phyloP scores from a whole-genome alignment of 257 asterid species.

The Solanum chiquidenum region DNA sequence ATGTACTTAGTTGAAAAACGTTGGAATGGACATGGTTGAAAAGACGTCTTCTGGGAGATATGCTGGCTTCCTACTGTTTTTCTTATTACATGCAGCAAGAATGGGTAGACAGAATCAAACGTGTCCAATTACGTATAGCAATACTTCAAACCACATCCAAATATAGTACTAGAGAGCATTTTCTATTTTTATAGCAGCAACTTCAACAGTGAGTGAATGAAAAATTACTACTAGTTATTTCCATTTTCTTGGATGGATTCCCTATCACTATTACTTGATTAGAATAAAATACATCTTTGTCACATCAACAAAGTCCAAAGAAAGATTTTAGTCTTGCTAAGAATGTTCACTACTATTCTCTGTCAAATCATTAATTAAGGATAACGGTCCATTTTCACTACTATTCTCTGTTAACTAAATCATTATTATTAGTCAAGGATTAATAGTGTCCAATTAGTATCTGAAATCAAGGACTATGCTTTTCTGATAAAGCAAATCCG shows the following conservation, averaged over 20 bases:
- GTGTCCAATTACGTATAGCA: background rate
- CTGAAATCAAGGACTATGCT: background rate
- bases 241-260: background rate
- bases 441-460: background rate
- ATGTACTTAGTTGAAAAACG: constrained; percentile 7
- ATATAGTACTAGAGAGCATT: too few relatives aligned
- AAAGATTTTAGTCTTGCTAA: background rate
- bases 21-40: background rate
- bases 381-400: background rate
- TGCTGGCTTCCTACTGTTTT: background rate
- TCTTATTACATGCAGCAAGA: background rate
- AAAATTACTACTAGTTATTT: background rate
- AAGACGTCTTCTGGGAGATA: constrained; percentile 13
- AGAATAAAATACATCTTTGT: background rate
- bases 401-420: background rate
- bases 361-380: background rate
- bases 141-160: background rate
- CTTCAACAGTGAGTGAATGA: background rate
- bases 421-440: background rate
- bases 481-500: background rate
- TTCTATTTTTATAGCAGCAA: background rate
- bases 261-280: background rate
- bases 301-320: background rate
- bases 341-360: background rate
- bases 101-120: background rate